Evolutionary conservation across 2,329 filamentous ascomycete species (phyloP), one percentile per base, ranked within the genome.

Genomic region (Zasmidium angulare): DNA sequence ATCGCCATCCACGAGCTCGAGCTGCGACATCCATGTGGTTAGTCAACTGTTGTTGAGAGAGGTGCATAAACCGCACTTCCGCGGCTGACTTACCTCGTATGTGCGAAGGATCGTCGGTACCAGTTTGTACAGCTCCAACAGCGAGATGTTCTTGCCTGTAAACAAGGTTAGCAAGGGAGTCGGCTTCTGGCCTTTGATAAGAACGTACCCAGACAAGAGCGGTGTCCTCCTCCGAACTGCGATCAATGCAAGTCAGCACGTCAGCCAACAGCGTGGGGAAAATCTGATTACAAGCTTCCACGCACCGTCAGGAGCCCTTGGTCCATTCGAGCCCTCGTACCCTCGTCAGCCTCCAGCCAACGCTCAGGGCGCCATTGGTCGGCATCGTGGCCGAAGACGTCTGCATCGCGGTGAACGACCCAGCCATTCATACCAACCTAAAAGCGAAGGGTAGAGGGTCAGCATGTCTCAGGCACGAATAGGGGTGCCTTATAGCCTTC

Each of bases 381-480:
- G 23, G 68, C 67, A 49, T 70, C 68, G 17, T 60, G 24, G 55
- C 67, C 68, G 53, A 78, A 82, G 3, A 81, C 69, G 0, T 66
- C 61, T 4, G 66, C 64, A 49, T 80, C 72, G 19, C 72, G 69
- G 22, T 81, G 77, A 0, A 80, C 58, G 0, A 78, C 76, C 72
- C 77, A 79, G 0, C 77, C 68, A 51, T 79, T 81, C 40, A 79
- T 72, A 7, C 78, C 79, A 9, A 80, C n/a, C n/a, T n/a, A n/a
- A n/a, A n/a, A n/a, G n/a, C n/a, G n/a, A n/a, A n/a, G n/a, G n/a
- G n/a, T n/a, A n/a, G n/a, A n/a, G n/a, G n/a, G n/a, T n/a, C n/a
- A n/a, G n/a, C n/a, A n/a, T n/a, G n/a, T n/a, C n/a, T n/a, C n/a
- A n/a, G n/a, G n/a, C n/a, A n/a, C n/a, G n/a, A n/a, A n/a, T n/a